A percentile compares a stretch with the other conserved stretches of the same genome.
phyloP scores from a whole-genome alignment of 2,329 filamentous ascomycete species.

The Penicillium rolfsii region DNA sequence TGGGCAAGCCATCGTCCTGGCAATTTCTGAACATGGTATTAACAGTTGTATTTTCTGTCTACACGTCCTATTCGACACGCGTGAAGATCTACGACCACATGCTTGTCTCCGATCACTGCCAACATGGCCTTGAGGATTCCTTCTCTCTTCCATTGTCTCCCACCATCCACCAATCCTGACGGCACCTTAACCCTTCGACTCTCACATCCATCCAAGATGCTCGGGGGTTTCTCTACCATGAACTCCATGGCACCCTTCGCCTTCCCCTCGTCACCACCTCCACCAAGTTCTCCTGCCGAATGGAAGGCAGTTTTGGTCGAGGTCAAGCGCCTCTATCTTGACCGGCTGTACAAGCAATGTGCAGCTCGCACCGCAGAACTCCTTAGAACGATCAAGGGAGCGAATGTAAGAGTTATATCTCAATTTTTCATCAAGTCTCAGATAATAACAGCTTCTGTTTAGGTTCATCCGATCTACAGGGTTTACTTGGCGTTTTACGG shows the following conservation, averaged over 20 bases:
- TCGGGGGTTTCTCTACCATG: slow-evolving; percentile 26
- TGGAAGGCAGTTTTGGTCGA: slow-evolving; percentile 40
- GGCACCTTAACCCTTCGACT: not conserved
- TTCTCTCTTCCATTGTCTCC: not conserved
- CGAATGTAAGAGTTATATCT: slow-evolving; percentile 30
- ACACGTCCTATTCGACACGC: not conserved
- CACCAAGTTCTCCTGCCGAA: slow-evolving; percentile 30
- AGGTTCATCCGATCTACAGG: slow-evolving; percentile 41
- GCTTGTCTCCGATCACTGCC: too few species aligned
- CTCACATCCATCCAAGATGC: slow-evolving; percentile 10
- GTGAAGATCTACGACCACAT: not conserved
- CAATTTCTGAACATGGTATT: too few species aligned
- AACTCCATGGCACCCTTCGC: slow-evolving; percentile 24
- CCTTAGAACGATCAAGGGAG: slow-evolving; percentile 29
- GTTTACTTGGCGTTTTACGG: slow-evolving; percentile 53
- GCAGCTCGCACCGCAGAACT: slow-evolving; percentile 37
- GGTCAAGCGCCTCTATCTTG: slow-evolving; percentile 43
- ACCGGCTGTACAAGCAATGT: slow-evolving; percentile 48
- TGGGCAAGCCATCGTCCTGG: not conserved
- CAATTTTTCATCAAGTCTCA: not conserved
- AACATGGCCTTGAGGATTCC: not conserved
- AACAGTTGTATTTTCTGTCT: not conserved
- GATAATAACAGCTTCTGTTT: slow-evolving; percentile 9
- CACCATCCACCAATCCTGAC: not conserved
- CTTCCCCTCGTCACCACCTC: slow-evolving; percentile 21